Conservation (phyloP, 2,329 filamentous ascomycete species). For the Penicillium sp. region DNA sequence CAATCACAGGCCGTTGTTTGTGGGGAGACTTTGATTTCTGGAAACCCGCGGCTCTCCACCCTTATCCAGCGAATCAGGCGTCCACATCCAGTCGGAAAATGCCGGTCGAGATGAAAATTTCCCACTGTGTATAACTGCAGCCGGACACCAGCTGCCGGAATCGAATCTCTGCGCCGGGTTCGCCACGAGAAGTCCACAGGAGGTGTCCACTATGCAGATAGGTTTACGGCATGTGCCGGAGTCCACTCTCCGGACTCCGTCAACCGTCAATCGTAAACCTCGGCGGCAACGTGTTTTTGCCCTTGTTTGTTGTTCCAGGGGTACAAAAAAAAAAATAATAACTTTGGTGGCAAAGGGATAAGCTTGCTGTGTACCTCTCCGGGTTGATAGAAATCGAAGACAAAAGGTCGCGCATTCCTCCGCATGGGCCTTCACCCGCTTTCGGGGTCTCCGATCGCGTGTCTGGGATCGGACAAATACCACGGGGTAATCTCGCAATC, state of each 20-base stretch:
- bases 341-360: not conserved
- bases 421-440: not conserved
- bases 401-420: not conserved
- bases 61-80: slow-evolving; percentile 10
- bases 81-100: slow-evolving; percentile 8
- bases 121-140: not conserved
- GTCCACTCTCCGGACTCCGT: slow-evolving; percentile 2
- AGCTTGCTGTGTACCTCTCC: not conserved
- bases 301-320: not conserved
- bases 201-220: not conserved
- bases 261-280: not conserved
- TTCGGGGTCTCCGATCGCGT: not conserved
- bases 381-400: not conserved
- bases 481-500: not conserved
- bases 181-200: slow-evolving; percentile 1
- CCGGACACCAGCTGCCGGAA: not conserved
- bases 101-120: slow-evolving; percentile 15
- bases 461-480: not conserved
- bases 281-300: not conserved
- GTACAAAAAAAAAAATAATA: not conserved
- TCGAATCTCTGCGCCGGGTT: not conserved
- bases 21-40: slow-evolving; percentile 6
- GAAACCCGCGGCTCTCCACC: slow-evolving; percentile 15
- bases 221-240: slow-evolving; percentile 1
- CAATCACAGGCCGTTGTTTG: slow-evolving; percentile 6